phyloP scores from a whole-genome alignment of 208 protist species.

The Eutreptiella sp. region DNA sequence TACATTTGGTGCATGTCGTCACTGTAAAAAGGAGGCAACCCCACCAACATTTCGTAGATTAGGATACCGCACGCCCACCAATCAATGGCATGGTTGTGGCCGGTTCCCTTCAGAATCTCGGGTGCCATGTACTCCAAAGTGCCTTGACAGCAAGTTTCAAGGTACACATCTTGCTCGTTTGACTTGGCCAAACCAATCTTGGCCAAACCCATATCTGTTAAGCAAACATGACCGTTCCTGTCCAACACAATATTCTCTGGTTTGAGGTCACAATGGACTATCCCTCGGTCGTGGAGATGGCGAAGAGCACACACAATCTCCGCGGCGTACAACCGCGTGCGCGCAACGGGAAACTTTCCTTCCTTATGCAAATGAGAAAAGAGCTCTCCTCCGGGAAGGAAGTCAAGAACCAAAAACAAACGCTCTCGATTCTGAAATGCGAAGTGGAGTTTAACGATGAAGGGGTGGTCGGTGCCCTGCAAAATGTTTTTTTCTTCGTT shows the following conservation, averaged over 20 bases:
- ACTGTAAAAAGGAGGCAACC: conserved; percentile 52
- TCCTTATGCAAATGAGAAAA: conserved; percentile 55
- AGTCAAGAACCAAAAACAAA: conserved; percentile 56
- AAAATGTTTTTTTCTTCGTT: conserved; percentile 48
- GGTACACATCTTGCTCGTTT: conserved; percentile 4
- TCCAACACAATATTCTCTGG: conserved; percentile 32
- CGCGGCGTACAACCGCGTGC: conserved; percentile 46
- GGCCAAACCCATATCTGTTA: conserved; percentile 32
- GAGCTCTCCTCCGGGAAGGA: conserved; percentile 50
- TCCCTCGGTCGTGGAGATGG: conserved; percentile 35
- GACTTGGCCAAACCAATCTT: conserved; percentile 13
- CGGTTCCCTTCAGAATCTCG: conserved; percentile 46
- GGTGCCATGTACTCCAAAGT: conserved; percentile 44
- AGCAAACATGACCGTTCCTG: conserved; percentile 11
- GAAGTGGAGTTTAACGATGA: conserved; percentile 53
- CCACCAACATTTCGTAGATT: conserved; percentile 67
- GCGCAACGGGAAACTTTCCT: conserved; percentile 41
- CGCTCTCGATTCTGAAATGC: conserved; percentile 57
- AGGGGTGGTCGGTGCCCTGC: conserved; percentile 45
- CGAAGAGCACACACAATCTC: conserved; percentile 41
- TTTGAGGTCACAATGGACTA: conserved; percentile 34
- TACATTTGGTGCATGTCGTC: conserved; percentile 32
- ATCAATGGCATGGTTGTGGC: conserved; percentile 61
- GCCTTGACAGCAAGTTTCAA: conserved; percentile 45
- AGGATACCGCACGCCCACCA: conserved; percentile 68